Conservation (phyloP, 2,329 filamentous ascomycete genomes). For the Aspergillus oerlinghausenensis region DNA sequence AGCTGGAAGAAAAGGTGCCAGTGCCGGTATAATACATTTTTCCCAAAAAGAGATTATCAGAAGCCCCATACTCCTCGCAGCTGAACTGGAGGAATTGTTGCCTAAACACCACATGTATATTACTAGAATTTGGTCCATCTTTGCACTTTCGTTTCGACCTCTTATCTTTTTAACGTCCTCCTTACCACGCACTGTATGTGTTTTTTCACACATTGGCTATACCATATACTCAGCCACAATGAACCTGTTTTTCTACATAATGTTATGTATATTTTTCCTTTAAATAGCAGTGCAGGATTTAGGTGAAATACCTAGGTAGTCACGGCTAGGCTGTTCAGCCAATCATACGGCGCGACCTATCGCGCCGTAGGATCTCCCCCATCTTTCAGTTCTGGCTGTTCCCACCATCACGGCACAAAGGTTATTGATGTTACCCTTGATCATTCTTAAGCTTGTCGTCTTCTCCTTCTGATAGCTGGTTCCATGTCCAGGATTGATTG, state of each 20-base stretch:
- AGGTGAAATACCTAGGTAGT: background rate
- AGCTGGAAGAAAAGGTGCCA: conserved; percentile 1
- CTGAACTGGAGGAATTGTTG: background rate
- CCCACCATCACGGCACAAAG: background rate
- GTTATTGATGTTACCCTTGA: background rate
- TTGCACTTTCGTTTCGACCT: background rate
- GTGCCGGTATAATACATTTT: background rate
- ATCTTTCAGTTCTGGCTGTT: background rate
- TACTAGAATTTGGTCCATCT: background rate
- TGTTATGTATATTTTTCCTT: background rate
- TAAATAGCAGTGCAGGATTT: background rate
- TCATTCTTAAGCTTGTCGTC: background rate
- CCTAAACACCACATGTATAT: background rate
- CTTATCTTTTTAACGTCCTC: background rate
- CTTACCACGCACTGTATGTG: background rate
- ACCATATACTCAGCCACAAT: background rate
- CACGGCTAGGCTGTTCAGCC: background rate
- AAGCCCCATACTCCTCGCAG: background rate
- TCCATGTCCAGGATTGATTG: background rate
- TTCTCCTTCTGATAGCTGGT: background rate
- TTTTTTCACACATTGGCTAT: background rate
- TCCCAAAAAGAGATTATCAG: background rate
- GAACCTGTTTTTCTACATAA: background rate
- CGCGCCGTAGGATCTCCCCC: background rate
- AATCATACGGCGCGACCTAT: background rate